Percentiles rank a stretch among this genome's conserved stretches.
Evolutionary conservation across 352 stramenopile genomes (phyloP).

Genomic region (Peronosclerospora sorghi): DNA sequence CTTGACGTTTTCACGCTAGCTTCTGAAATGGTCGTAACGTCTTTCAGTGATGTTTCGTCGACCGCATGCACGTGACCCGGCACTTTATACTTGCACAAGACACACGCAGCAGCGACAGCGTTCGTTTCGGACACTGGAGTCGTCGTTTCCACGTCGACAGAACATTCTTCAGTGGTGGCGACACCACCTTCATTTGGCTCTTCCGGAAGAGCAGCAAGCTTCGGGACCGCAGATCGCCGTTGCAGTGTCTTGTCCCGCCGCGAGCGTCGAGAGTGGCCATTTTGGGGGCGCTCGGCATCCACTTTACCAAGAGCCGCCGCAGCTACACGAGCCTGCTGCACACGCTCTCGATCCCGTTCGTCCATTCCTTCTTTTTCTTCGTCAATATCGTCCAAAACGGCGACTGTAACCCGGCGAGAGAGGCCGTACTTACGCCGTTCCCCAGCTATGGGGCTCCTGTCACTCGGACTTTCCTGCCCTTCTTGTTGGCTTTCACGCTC

Average conservation of each 20-base stretch:
- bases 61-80: slow-evolving; percentile 37
- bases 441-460: neutral
- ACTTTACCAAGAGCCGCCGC: slow-evolving; percentile 18
- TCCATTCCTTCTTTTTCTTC: slow-evolving; percentile 30
- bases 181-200: slow-evolving; percentile 17
- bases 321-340: slow-evolving; percentile 26
- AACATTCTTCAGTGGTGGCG: too few relatives aligned
- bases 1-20: too few relatives aligned
- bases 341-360: slow-evolving; percentile 24
- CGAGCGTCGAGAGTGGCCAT: slow-evolving; percentile 6
- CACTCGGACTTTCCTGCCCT: slow-evolving; percentile 7
- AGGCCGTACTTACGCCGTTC: slow-evolving; percentile 17
- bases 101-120: slow-evolving; percentile 21
- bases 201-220: slow-evolving; percentile 31
- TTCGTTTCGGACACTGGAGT: slow-evolving; percentile 1
- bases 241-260: slow-evolving; percentile 37
- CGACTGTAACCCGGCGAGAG: slow-evolving; percentile 35
- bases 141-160: too few relatives aligned
- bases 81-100: slow-evolving; percentile 54
- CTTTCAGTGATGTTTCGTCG: neutral
- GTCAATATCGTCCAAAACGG: slow-evolving; percentile 32
- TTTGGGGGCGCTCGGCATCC: neutral
- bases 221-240: slow-evolving; percentile 25
- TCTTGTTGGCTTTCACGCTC: neutral
- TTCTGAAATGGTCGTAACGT: slow-evolving; percentile 3